These are phyloP conservation scores for Pythium coloratum DNA, from an alignment of 352 stramenopile genomes.

Conservation along the genomic window DNA sequence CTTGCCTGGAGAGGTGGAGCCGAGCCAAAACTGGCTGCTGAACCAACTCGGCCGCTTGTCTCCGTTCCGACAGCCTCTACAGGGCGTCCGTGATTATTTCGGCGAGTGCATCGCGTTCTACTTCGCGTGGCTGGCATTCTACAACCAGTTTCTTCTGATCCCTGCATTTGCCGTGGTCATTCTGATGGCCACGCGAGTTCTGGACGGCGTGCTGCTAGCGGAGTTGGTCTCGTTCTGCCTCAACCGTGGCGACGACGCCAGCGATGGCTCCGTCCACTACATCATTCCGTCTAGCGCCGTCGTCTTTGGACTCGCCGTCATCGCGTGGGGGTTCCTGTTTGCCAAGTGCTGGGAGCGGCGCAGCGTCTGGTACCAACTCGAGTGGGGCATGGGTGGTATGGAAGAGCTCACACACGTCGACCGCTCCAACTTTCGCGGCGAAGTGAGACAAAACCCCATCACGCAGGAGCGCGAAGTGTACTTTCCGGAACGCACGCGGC, in stretches of 20 bases:
- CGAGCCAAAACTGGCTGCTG: conserved; percentile 39
- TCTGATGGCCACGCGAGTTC: conserved; percentile 25
- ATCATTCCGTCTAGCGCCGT: conserved; percentile 6
- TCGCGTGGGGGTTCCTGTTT: conserved; percentile 55
- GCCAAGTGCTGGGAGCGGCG: conserved; percentile 58
- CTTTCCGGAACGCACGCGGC: conserved; percentile 21
- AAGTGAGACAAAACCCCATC: conserved; percentile 28
- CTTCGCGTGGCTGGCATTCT: conserved; percentile 88
- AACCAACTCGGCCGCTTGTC: conserved; percentile 39
- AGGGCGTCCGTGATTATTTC: conserved; percentile 84
- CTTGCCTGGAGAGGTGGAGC: conserved; percentile 40
- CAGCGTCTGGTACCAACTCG: conserved; percentile 57
- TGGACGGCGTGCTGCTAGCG: conserved; percentile 5
- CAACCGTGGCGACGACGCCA: not conserved
- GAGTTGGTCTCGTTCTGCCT: conserved; percentile 29
- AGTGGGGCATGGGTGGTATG: conserved; percentile 45
- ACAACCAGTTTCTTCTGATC: conserved; percentile 66
- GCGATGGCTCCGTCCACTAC: not conserved
- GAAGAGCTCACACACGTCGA: conserved; percentile 19
- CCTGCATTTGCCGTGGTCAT: conserved; percentile 41
- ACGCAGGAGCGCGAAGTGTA: conserved; percentile 30
- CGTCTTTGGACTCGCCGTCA: conserved; percentile 31
- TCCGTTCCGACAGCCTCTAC: conserved; percentile 74
- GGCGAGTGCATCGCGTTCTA: conserved; percentile 88
- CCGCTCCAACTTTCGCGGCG: conserved; percentile 33